Conservation (phyloP, 2,329 filamentous ascomycete species). For the Penicillium oxalicum region DNA sequence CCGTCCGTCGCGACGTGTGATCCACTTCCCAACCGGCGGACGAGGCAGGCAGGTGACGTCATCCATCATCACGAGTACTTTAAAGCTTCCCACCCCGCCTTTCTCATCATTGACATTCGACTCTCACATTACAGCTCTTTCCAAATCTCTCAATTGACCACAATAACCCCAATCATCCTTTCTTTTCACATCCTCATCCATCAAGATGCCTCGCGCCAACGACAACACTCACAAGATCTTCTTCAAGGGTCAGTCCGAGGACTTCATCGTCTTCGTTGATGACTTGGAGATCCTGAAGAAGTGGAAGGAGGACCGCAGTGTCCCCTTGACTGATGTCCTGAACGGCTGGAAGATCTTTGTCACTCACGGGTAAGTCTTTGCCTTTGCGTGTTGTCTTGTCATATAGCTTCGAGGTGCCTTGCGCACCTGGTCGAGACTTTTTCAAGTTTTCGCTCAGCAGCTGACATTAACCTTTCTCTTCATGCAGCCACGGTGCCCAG, state of each 20-base stretch:
- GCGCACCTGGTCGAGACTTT: no score
- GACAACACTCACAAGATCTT: constrained; percentile 68
- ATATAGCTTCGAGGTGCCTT: no score
- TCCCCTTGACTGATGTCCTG: constrained; percentile 79
- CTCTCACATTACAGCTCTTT: background rate
- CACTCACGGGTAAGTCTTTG: constrained; percentile 70
- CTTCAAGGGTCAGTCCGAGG: constrained; percentile 69
- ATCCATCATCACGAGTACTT: constrained; percentile 17
- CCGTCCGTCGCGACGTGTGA: no score
- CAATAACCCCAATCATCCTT: background rate
- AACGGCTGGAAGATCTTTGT: constrained; percentile 84
- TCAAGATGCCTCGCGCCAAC: constrained; percentile 65
- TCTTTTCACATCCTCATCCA: background rate
- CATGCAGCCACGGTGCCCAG: constrained; percentile 71
- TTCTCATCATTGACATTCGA: background rate
- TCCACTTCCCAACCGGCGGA: constrained; percentile 5
- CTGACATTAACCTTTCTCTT: background rate
- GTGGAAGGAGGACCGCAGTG: constrained; percentile 73
- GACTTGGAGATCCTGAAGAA: constrained; percentile 59
- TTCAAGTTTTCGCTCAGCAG: background rate
- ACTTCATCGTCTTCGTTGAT: constrained; percentile 57
- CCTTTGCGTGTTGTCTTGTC: no score
- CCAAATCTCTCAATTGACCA: background rate
- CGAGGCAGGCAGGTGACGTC: constrained; percentile 13
- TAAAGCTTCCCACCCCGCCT: constrained; percentile 9